A percentile compares a stretch with the other conserved stretches of the same genome.
These are phyloP conservation scores for Asterophora lycoperdoides DNA, from an alignment of 768 basidiomycete genomes.

Conservation along the genomic window DNA sequence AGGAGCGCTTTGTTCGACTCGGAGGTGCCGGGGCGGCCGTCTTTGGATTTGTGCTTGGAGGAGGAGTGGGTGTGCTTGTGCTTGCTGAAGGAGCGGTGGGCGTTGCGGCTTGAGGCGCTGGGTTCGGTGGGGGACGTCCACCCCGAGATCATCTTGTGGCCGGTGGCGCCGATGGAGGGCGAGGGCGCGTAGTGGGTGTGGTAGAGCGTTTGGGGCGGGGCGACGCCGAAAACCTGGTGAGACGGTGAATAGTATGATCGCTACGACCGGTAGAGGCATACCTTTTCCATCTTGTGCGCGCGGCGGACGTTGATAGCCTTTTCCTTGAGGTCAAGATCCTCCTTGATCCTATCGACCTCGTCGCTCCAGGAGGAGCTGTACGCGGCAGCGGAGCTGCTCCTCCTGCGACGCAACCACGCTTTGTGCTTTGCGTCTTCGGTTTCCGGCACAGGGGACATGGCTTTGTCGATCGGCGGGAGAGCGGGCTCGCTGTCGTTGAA, in stretches of 20 bases:
- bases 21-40: constrained; percentile 51
- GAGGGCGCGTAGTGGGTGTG: constrained; percentile 55
- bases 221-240: constrained; percentile 74
- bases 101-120: no score
- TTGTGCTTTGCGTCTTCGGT: constrained; percentile 31
- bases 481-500: constrained; percentile 28
- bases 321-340: constrained; percentile 66
- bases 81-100: constrained; percentile 48
- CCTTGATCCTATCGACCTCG: constrained; percentile 59
- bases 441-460: constrained; percentile 18
- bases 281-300: constrained; percentile 88
- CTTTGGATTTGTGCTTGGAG: constrained; percentile 31
- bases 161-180: constrained; percentile 23
- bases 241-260: not conserved
- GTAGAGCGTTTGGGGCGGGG: constrained; percentile 76
- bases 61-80: constrained; percentile 43
- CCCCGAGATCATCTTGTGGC: constrained; percentile 13
- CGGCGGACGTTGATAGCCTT: constrained; percentile 77
- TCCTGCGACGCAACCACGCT: constrained; percentile 44
- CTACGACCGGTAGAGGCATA: constrained; percentile 23
- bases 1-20: constrained; percentile 59
- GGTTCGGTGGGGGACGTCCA: constrained; percentile 20
- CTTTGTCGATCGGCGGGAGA: constrained; percentile 23
- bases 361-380: constrained; percentile 47
- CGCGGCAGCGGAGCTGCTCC: constrained; percentile 51